A percentile compares a stretch with the other conserved stretches of the same genome.
These are phyloP conservation scores for Leptographium procerum DNA, from an alignment of 2,329 filamentous ascomycete species.

Conservation along the genomic window DNA sequence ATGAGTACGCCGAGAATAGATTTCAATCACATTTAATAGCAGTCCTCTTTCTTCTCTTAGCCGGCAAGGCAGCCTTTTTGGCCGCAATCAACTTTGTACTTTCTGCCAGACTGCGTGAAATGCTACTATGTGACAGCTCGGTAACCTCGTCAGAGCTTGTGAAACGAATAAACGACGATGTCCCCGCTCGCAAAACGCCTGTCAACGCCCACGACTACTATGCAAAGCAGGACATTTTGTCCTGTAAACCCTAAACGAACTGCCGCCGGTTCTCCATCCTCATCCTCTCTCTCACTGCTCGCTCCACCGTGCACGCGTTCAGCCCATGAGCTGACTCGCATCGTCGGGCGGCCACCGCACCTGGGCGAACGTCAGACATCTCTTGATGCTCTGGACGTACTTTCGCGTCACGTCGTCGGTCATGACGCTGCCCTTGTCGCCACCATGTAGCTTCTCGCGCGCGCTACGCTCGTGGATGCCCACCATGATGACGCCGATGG, in stretches of 20 bases:
- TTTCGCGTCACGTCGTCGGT: constrained; percentile 93
- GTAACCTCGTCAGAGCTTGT: too few species aligned
- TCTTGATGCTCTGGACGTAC: constrained; percentile 94
- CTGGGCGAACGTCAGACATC: constrained; percentile 92
- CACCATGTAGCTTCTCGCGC: constrained; percentile 86
- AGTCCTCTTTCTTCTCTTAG: neutral
- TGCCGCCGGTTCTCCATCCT: too few species aligned
- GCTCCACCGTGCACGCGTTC: constrained; percentile 10
- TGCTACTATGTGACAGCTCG: too few species aligned
- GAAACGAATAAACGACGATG: neutral
- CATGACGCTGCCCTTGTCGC: constrained; percentile 86
- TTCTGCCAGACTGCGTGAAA: too few species aligned
- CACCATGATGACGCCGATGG: constrained; percentile 98
- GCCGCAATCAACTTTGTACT: too few species aligned
- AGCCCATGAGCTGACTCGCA: constrained; percentile 89
- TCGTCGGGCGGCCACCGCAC: constrained; percentile 93
- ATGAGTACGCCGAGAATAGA: neutral
- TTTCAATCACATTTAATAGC: too few species aligned
- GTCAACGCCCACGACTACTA: neutral
- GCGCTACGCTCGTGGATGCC: constrained; percentile 97
- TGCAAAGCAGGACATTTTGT: neutral
- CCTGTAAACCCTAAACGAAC: neutral
- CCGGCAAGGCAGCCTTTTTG: neutral
- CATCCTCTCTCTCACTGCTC: neutral
- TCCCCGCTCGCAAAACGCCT: neutral